Evolutionary conservation across 1,284 basidiomycete species (phyloP).

Genomic region (Boletus smithii): DNA sequence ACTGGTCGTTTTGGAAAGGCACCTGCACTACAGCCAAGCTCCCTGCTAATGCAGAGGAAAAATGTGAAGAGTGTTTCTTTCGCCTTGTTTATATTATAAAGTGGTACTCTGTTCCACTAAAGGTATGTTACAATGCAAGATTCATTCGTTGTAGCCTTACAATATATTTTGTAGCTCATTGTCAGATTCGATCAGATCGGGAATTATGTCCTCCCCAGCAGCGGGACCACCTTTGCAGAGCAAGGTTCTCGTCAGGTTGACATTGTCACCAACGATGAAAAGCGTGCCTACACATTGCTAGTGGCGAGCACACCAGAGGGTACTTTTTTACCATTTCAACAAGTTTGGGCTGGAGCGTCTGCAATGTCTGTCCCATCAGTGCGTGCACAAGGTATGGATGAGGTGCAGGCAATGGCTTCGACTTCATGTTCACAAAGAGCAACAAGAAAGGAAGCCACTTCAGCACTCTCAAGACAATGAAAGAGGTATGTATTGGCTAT

Average conservation of each 20-base stretch:
- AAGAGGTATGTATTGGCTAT: background rate
- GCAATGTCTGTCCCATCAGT: slow-evolving; percentile 15
- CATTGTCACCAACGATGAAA: slow-evolving; percentile 29
- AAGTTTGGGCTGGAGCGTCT: slow-evolving; percentile 27
- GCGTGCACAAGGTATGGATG: slow-evolving; percentile 14
- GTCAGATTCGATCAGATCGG: slow-evolving; percentile 28
- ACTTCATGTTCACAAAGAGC: slow-evolving; percentile 21
- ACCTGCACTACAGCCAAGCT: background rate
- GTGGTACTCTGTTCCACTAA: slow-evolving; percentile 19
- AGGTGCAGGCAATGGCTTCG: slow-evolving; percentile 18
- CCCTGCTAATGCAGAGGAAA: background rate
- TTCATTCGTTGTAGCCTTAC: background rate
- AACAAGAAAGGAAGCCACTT: slow-evolving; percentile 23
- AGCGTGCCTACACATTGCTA: slow-evolving; percentile 30
- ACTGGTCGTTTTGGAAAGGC: background rate
- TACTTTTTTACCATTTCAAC: slow-evolving; percentile 32
- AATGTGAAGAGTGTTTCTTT: background rate
- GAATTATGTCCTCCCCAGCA: slow-evolving; percentile 18
- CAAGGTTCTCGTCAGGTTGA: slow-evolving; percentile 28
- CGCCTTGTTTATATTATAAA: slow-evolving; percentile 15
- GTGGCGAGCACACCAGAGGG: slow-evolving; percentile 25
- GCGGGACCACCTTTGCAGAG: slow-evolving; percentile 20
- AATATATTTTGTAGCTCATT: slow-evolving; percentile 20
- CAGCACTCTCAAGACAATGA: slow-evolving; percentile 6
- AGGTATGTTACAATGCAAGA: slow-evolving; percentile 5